Percentiles rank a stretch among this genome's conserved stretches.
Conservation (phyloP, 2,329 filamentous ascomycete genomes). For the Emergomyces africanus region DNA sequence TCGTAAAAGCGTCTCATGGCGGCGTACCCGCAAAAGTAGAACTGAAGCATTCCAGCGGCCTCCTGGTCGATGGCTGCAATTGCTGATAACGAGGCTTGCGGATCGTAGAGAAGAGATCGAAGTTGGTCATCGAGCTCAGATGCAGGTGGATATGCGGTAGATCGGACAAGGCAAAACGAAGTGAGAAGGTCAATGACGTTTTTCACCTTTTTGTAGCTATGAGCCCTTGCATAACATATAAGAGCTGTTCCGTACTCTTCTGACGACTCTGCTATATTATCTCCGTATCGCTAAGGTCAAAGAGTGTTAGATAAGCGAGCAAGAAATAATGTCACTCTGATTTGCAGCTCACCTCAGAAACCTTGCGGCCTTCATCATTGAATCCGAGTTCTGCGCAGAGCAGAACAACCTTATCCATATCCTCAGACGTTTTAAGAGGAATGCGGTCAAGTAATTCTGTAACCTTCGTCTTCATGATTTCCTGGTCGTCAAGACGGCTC, state of each 20-base stretch:
- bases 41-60: slow-evolving; percentile 70
- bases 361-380: slow-evolving; percentile 62
- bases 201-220: slow-evolving; percentile 64
- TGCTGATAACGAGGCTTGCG: slow-evolving; percentile 56
- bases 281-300: slow-evolving; percentile 60
- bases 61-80: slow-evolving; percentile 65
- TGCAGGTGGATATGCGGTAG: slow-evolving; percentile 61
- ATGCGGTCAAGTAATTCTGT: slow-evolving; percentile 60
- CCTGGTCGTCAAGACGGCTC: slow-evolving; percentile 62
- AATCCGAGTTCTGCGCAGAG: slow-evolving; percentile 69
- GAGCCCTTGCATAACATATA: slow-evolving; percentile 81
- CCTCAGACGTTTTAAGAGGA: slow-evolving; percentile 54
- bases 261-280: slow-evolving; percentile 57
- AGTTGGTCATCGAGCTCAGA: slow-evolving; percentile 63
- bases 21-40: slow-evolving; percentile 81
- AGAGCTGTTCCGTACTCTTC: slow-evolving; percentile 75
- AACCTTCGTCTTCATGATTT: slow-evolving; percentile 60
- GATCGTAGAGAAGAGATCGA: slow-evolving; percentile 54
- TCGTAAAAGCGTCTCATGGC: slow-evolving; percentile 84
- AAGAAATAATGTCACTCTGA: not conserved
- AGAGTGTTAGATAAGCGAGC: not conserved
- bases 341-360: slow-evolving; percentile 56
- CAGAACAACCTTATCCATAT: slow-evolving; percentile 70
- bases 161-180: slow-evolving; percentile 76
- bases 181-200: slow-evolving; percentile 78